Evolutionary conservation across 140 eudicot species (phyloP), one percentile per base, ranked within the genome.

Genomic region (Stevia rebaudiana): DNA sequence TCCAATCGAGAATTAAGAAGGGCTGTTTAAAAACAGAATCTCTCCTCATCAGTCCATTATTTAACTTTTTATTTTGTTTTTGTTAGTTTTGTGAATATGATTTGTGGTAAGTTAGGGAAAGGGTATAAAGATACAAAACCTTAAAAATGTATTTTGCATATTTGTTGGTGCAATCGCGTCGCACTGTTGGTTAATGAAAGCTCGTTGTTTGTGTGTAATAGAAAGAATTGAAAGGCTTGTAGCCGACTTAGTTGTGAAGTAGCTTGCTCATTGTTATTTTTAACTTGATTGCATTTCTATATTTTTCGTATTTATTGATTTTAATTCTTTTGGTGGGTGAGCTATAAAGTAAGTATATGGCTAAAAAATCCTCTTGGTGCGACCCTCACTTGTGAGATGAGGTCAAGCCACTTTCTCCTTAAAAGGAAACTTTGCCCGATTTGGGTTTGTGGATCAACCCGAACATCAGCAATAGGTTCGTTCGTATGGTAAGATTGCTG

Each of bases 1-100:
- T 35, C 75, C 70, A 16, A 65, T 78, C 24, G 83, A 81, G 51
- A 75, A 72, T 24, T 75, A 73, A 83, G 42, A 31, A 21, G 49
- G 22, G 10, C 7, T 42, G 31, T 19, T 8, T 16, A 19, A 60
- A 16, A 31, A 24, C 51, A n/a, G 62, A 56, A 12, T 31, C 33
- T 49, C 16, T 3, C 2, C 11, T 69, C 57, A n/a, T 64, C 24
- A 7, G 25, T 65, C 56, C 18, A 36, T 23, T 49, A 75, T 43
- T 53, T 74, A 37, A 48, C 39, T 17, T 49, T 12, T 15, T 25
- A 36, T 17, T 40, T 44, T 48, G 49, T 59, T 46, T 25, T 21
- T 67, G 3, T 21, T 53, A 57, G 68, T 28, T 59, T 35, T 76
- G 80, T 76, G 80, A 76, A 76, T 76, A 76, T 61, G 68, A 37